These are phyloP conservation scores for Echinosophora koreensis DNA, from an alignment of 306 rosid species.

Conservation along the genomic window DNA sequence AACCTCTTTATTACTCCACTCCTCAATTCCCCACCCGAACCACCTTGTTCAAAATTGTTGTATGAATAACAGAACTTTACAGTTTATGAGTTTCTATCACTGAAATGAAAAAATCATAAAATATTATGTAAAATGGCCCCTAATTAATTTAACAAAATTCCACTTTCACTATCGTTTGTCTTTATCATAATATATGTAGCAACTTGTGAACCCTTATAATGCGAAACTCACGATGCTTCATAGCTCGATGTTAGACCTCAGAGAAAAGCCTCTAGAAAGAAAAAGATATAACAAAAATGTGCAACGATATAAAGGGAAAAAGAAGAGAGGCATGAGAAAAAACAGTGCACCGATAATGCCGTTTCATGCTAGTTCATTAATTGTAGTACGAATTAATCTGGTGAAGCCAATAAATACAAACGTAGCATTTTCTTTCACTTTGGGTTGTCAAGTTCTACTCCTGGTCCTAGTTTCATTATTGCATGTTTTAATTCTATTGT, in stretches of 20 bases:
- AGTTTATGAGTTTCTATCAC: not conserved
- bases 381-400: not conserved
- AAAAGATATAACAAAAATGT: not conserved
- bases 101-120: not conserved
- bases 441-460: not conserved
- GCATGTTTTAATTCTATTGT: not conserved
- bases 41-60: too few species aligned
- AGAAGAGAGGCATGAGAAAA: not conserved
- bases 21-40: too few species aligned
- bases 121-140: not conserved
- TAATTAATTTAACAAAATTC: not conserved
- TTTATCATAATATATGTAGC: not conserved
- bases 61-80: not conserved
- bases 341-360: not conserved
- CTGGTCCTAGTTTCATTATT: not conserved
- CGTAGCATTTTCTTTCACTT: not conserved
- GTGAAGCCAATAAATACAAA: constrained; percentile 5
- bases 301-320: not conserved
- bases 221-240: constrained; percentile 3
- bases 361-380: not conserved
- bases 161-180: not conserved
- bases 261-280: not conserved
- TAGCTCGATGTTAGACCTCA: not conserved
- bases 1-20: too few species aligned
- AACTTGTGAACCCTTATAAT: not conserved